Evolutionary conservation across 129 eudicot genomes (phyloP), one percentile per base, ranked within the genome.

Genomic region (Helichrysum umbraculigerum): DNA sequence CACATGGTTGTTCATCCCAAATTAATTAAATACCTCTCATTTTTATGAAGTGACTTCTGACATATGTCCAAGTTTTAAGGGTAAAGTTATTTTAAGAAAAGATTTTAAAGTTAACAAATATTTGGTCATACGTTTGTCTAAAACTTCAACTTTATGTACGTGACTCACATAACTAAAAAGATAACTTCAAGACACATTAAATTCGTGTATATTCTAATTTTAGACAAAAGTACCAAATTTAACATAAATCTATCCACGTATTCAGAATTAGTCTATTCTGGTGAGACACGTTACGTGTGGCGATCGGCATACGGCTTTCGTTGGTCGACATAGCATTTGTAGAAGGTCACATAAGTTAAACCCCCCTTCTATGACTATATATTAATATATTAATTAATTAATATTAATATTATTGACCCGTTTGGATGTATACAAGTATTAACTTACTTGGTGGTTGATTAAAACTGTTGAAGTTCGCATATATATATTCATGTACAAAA

Each of bases 261-360:
- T 16, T 42, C 15, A 42, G 71, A 75, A 75, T n/a, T 39, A 9
- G 71, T 30, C 79, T 42, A 75, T 62, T 58, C 30, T 19, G 25
- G 34, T 30, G 52, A 30, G 70, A 68, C 81, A 47, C 70, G 63
- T 78, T 70, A 71, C 81, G 76, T 78, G 52, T 47, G 44, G n/a
- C 37, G 70, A 32, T 78, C 21, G 52, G 70, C 81, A 29, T 56
- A 78, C 76, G 81, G 33, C 57, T 68, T 37, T 16, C 44, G 35
- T 54, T 34, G 4, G 28, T 68, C 34, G n/a, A 32, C 34, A 32
- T 2, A 2, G 34, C 34, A 30, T 1, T 1, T 30, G 32, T 30
- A 30, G 3, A 30, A 30, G 32, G 34, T 22, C 15, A 19, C 44
- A 39, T 59, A 22, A 16, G 63, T 15, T 51, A 34, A 51, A n/a